Evolutionary conservation across 352 stramenopile genomes (phyloP).

Genomic region (Phytophthora colocasiae): DNA sequence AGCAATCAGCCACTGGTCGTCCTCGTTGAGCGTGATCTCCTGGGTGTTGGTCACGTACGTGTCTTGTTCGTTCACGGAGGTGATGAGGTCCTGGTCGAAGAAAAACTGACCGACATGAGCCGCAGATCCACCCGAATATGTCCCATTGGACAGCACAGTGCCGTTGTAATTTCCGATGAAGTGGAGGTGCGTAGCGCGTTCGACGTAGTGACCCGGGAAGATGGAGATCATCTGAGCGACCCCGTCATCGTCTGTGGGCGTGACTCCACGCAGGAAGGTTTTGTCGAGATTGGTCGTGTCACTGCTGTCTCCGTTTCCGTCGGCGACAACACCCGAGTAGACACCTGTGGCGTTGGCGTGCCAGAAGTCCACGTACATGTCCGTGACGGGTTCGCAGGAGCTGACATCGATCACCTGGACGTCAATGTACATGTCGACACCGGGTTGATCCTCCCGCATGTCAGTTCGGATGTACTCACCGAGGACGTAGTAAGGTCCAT

Average conservation of each 20-base stretch:
- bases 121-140: conserved; percentile 20
- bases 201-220: conserved; percentile 36
- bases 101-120: conserved; percentile 38
- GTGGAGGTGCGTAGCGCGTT: conserved; percentile 39
- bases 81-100: conserved; percentile 42
- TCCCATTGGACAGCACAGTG: conserved; percentile 24
- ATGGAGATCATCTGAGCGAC: conserved; percentile 30
- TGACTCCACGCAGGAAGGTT: conserved; percentile 31
- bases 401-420: conserved; percentile 39
- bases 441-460: conserved; percentile 29
- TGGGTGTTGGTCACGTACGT: conserved; percentile 36
- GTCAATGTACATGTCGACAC: conserved; percentile 35
- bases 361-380: conserved; percentile 42
- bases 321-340: conserved; percentile 32
- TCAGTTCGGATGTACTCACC: conserved; percentile 34
- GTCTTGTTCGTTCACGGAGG: conserved; percentile 28
- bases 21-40: conserved; percentile 32
- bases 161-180: conserved; percentile 34
- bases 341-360: conserved; percentile 40
- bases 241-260: conserved; percentile 29
- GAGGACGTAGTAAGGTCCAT: conserved; percentile 38
- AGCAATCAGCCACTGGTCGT: conserved; percentile 29
- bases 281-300: conserved; percentile 38
- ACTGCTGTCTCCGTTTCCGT: conserved; percentile 38
- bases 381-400: conserved; percentile 27